phyloP scores from a whole-genome alignment of 257 asterid genomes.

The Lithospermum erythrorhizon region DNA sequence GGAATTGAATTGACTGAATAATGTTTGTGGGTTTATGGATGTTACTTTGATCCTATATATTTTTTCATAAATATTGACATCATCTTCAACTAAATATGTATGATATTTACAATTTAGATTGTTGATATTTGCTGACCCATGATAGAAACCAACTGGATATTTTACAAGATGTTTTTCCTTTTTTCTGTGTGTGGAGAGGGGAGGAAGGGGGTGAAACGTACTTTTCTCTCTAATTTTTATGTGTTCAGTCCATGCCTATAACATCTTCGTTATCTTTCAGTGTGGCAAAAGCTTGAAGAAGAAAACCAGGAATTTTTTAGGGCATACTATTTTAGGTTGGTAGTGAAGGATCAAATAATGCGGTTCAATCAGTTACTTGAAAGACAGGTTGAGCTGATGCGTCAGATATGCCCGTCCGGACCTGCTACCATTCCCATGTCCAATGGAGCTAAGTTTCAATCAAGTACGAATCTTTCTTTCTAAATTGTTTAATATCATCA shows the following conservation, averaged over 20 bases:
- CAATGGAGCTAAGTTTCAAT: conserved; percentile 41
- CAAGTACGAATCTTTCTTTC: conserved; percentile 35
- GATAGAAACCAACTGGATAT: not conserved
- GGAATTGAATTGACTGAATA: no score
- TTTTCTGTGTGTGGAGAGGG: no score
- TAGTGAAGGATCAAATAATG: conserved; percentile 73
- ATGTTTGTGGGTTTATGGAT: no score
- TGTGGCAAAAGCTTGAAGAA: conserved; percentile 92
- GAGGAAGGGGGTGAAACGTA: not conserved
- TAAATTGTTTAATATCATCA: not conserved
- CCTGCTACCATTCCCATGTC: conserved; percentile 33
- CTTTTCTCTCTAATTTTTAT: conserved; percentile 3
- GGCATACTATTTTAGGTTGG: conserved; percentile 68
- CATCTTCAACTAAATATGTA: no score
- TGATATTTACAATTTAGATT: no score
- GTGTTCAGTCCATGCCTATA: conserved; percentile 7
- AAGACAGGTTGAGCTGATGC: conserved; percentile 65
- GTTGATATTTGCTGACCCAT: no score
- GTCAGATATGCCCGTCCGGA: conserved; percentile 27
- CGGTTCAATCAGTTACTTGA: conserved; percentile 73
- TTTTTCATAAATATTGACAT: no score
- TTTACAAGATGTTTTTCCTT: not conserved
- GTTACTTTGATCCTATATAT: no score
- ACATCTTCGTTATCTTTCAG: conserved; percentile 36
- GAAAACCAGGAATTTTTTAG: conserved; percentile 75